These are phyloP conservation scores for Exophiala alcalophila DNA, from an alignment of 2,329 filamentous ascomycete species.

Conservation along the genomic window DNA sequence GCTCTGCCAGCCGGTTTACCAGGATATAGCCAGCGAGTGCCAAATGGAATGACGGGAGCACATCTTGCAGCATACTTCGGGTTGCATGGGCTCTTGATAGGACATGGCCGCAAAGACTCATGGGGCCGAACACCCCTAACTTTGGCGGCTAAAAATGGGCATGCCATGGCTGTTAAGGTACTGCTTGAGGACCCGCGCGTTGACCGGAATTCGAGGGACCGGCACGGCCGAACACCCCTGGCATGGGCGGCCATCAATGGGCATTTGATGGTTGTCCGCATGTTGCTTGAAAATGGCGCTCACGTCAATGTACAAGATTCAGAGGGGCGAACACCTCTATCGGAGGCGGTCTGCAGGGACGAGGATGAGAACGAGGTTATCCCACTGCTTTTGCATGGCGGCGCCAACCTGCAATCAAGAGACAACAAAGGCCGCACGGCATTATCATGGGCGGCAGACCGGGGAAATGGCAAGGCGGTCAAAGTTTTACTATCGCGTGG, in stretches of 20 bases:
- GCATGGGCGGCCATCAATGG: slow-evolving; percentile 12
- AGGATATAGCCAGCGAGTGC: neutral
- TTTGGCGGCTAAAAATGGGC: slow-evolving; percentile 8
- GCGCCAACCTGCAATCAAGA: slow-evolving; percentile 7
- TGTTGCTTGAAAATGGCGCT: slow-evolving; percentile 15
- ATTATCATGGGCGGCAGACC: neutral
- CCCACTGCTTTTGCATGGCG: slow-evolving; percentile 8
- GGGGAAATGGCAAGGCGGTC: slow-evolving; percentile 8
- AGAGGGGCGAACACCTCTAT: slow-evolving; percentile 12
- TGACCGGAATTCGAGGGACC: slow-evolving; percentile 9
- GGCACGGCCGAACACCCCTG: slow-evolving; percentile 6
- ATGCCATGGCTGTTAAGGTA: slow-evolving; percentile 17
- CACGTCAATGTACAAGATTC: slow-evolving; percentile 15
- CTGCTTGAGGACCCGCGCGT: slow-evolving; percentile 9
- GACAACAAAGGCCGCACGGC: neutral
- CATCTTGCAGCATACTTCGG: slow-evolving; percentile 1
- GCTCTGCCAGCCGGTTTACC: too few relatives aligned
- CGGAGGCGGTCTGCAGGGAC: neutral
- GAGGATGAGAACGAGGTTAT: slow-evolving; percentile 16
- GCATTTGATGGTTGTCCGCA: slow-evolving; percentile 14
- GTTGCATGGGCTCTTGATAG: neutral
- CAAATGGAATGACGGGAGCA: neutral
- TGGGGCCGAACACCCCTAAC: slow-evolving; percentile 9
- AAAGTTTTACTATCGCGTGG: slow-evolving; percentile 29
- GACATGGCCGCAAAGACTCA: neutral